Base-by-base conservation (phyloP, 148 eudicot genomes). In the Rhododendron henanense region DNA sequence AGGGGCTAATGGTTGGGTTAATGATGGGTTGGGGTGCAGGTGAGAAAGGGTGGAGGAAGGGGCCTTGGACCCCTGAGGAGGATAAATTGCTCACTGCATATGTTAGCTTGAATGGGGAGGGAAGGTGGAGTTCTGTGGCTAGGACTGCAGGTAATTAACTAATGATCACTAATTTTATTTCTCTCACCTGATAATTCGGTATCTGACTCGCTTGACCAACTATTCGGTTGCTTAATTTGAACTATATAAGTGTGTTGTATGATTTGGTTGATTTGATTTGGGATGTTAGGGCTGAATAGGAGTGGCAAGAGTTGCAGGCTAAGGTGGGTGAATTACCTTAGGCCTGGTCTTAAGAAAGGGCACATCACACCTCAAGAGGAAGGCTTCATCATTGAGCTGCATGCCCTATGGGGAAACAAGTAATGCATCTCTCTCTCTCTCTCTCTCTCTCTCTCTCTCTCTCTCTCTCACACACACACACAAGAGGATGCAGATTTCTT, bases 371-470 rank as follows among this genome's bases (percentile, higher is more conserved):
- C 94, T 81, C 93, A 93, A 83, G 96, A 93, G 87, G 93, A 93
- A 90, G 92, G 92, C 85, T 87, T 93, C 88, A 93, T 93, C 78
- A 90, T 92, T 74, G 96, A 93, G 88, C 88, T 93, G 9, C 96
- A 93, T 89, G 91, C 96, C 73, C 87, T 92, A 28, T 93, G 94
- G 94, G 96, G 96, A 75, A 93, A 93, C 93, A 93, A 89, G 96
- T 92, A 92, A 87, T 53, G n/a, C n/a, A n/a, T n/a, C n/a, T n/a
- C n/a, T n/a, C n/a, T n/a, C n/a, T n/a, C n/a, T n/a, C n/a, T n/a
- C n/a, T n/a, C n/a, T n/a, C 82, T 35, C 41, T 28, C 57, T 44
- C 47, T 57, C 65, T 21, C 65, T 61, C 67, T 18, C n/a, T 59
- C 67, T 61, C 67, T 61, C 67, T 61, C 67, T 1, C 1, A 33